Conservation (phyloP, 805 yeast genomes). For the Starmerella bombi region DNA sequence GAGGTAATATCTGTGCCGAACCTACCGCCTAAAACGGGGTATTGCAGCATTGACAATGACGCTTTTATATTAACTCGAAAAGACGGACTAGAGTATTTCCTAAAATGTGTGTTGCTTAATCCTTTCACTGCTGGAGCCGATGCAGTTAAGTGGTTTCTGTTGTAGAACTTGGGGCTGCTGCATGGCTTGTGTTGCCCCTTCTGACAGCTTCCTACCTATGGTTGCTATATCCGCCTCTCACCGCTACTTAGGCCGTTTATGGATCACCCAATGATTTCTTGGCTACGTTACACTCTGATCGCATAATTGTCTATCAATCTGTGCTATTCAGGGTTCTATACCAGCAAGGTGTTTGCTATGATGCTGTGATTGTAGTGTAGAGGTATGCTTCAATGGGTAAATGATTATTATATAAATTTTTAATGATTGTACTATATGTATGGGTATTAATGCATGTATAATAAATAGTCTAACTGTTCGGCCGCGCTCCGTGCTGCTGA, state of each 20-base stretch:
- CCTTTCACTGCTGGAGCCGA: constrained; percentile 29
- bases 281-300: no score
- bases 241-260: no score
- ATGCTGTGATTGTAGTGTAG: background rate
- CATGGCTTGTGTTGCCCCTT: no score
- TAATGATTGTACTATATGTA: background rate
- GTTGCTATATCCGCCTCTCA: no score
- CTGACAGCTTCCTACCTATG: no score
- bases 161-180: no score
- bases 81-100: constrained; percentile 35
- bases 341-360: no score
- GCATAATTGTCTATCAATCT: no score
- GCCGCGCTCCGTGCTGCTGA: background rate
- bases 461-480: background rate
- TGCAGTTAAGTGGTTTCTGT: constrained; percentile 26
- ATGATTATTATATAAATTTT: background rate
- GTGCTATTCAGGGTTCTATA: no score
- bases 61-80: constrained; percentile 30
- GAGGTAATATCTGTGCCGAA: constrained; percentile 31
- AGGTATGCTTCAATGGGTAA: background rate
- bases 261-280: no score
- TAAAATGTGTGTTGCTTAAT: constrained; percentile 34
- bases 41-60: constrained; percentile 20
- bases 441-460: background rate
- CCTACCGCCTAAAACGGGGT: constrained; percentile 35